Conservation (phyloP, 345 rosid species). For the Lepidium africanum region DNA sequence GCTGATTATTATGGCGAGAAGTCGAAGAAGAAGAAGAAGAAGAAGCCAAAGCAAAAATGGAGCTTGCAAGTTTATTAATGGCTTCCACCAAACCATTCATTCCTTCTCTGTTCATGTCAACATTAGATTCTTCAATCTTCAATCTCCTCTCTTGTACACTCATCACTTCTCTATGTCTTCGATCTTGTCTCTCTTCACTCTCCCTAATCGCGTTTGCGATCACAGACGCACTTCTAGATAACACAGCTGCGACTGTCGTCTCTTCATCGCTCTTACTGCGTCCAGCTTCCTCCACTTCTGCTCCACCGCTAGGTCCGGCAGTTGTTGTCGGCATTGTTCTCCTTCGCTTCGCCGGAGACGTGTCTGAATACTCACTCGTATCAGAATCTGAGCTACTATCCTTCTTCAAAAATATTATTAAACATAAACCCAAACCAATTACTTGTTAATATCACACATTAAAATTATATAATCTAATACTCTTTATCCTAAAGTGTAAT, state of each 20-base stretch:
- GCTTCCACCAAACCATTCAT: conserved; percentile 64
- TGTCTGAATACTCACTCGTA: conserved; percentile 38
- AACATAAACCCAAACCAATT: not conserved
- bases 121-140: conserved; percentile 58
- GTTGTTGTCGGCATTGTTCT: conserved; percentile 28
- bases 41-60: conserved; percentile 67
- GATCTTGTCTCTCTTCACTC: conserved; percentile 59
- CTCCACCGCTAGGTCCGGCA: conserved; percentile 11
- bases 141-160: conserved; percentile 59
- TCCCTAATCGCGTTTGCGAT: conserved; percentile 74
- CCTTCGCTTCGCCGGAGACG: conserved; percentile 63
- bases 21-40: conserved; percentile 18
- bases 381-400: conserved; percentile 69
- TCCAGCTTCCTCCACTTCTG: conserved; percentile 5
- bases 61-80: conserved; percentile 77
- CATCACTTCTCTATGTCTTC: conserved; percentile 63
- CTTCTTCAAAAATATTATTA: conserved; percentile 26
- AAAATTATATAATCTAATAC: not conserved
- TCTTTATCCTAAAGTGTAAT: no score
- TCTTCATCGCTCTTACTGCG: conserved; percentile 18
- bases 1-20: conserved; percentile 23
- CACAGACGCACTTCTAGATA: conserved; percentile 61
- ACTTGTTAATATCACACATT: not conserved
- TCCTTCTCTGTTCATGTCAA: conserved; percentile 52
- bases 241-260: conserved; percentile 47